Evolutionary conservation across 1,284 basidiomycete genomes (phyloP).

Genomic region (Farysia itapuensis): DNA sequence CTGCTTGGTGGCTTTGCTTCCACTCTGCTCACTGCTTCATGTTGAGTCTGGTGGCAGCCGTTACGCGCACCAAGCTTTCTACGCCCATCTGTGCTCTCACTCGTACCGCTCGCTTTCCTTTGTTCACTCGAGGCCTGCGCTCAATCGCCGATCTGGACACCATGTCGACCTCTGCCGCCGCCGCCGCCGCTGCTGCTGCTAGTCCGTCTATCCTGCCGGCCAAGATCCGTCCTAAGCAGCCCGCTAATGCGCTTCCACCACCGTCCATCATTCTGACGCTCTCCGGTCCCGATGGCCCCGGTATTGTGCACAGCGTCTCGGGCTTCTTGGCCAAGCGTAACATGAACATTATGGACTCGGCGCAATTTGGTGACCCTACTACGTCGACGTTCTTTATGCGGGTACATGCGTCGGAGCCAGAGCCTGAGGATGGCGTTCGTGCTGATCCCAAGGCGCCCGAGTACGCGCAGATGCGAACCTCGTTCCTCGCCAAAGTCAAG

Average conservation of each 20-base stretch:
- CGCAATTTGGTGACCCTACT: constrained; percentile 53
- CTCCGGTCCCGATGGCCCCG: constrained; percentile 53
- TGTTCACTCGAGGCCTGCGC: constrained; percentile 34
- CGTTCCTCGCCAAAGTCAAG: constrained; percentile 27
- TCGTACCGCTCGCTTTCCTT: neutral
- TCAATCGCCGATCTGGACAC: constrained; percentile 42
- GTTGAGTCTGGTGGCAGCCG: neutral
- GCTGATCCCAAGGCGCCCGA: constrained; percentile 17
- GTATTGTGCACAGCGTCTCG: constrained; percentile 51
- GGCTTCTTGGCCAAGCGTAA: constrained; percentile 46
- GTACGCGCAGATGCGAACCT: constrained; percentile 20
- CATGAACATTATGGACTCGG: constrained; percentile 58
- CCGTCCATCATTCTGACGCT: constrained; percentile 55
- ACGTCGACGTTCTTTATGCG: constrained; percentile 58
- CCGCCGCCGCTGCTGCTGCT: constrained; percentile 5
- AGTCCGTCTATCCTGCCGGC: constrained; percentile 18
- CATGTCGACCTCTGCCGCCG: constrained; percentile 19
- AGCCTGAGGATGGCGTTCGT: constrained; percentile 18
- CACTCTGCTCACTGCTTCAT: neutral
- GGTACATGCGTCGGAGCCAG: constrained; percentile 46
- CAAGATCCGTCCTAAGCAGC: constrained; percentile 28
- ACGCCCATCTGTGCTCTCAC: too few relatives aligned
- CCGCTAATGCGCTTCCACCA: constrained; percentile 62
- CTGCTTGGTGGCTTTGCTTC: too few relatives aligned
- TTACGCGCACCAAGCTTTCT: too few relatives aligned